Evolutionary conservation across 495 filamentous ascomycete genomes (phyloP), one percentile per base, ranked within the genome.

Genomic region (Pyrenula massariospora): DNA sequence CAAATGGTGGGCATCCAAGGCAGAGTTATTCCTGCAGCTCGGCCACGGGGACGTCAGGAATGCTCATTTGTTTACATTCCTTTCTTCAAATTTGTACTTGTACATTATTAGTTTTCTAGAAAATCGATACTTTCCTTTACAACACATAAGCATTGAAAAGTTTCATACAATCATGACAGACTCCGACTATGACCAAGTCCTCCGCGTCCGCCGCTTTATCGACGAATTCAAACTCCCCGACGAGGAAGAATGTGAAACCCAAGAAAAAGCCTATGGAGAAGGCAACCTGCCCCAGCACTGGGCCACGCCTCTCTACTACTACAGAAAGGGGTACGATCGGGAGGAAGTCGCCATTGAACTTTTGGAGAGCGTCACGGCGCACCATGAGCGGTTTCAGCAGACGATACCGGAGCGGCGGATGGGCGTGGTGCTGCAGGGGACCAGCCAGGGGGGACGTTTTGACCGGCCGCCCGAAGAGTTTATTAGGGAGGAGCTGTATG

Each of bases 151-250:
- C n/a, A n/a, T n/a, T n/a, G n/a, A n/a, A n/a, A n/a, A n/a, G n/a
- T n/a, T n/a, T n/a, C n/a, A n/a, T n/a, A n/a, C n/a, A n/a, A n/a
- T n/a, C n/a, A n/a, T n/a, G n/a, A n/a, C n/a, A n/a, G n/a, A n/a
- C 31, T 42, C 31, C 31, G 31, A 53, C 51, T 20, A 15, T 22
- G 51, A 15, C 10, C 51, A 53, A 53, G 23, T 25, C 10, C n/a
- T n/a, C 51, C 51, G 19, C 51, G 23, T 53, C 20, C 51, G n/a
- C 51, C 51, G 51, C 51, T 53, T 24, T 22, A 53, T 53, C 51
- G 25, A 19, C 51, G 25, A 53, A 15, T 42, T 42, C 31, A 8
- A 5, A 15, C 31, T 42, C 31, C 31, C 31, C 31, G 15, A 15
- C 31, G 8, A 5, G 8, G 8, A 42, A 8, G 31, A 42, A 42